Percentiles rank a stretch among this genome's conserved stretches.
phyloP scores from a whole-genome alignment of 305 asterid genomes.

The Fraxinus platypoda region DNA sequence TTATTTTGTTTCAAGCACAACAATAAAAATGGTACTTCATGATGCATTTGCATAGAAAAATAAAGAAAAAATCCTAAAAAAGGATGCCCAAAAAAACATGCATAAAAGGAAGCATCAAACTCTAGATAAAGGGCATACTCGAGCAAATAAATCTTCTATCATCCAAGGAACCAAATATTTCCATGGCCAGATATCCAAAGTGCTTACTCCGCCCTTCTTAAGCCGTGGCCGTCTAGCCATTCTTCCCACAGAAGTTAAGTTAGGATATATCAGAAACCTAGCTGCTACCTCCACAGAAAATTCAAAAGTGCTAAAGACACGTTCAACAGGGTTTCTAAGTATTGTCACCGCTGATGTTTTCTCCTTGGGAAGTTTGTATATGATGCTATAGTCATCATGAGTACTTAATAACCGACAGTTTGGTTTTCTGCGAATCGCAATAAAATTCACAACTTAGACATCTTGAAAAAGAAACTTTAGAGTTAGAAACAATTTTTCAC shows the following conservation, averaged over 20 bases:
- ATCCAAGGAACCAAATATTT: constrained; percentile 97
- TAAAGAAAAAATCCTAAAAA: not conserved
- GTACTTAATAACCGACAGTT: constrained; percentile 80
- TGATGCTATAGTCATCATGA: constrained; percentile 92
- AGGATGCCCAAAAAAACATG: constrained; percentile 3
- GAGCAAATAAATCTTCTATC: constrained; percentile 93
- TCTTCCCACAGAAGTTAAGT: constrained; percentile 73
- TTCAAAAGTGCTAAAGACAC: constrained; percentile 90
- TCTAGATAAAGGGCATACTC: constrained; percentile 53
- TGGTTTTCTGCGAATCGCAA: constrained; percentile 59
- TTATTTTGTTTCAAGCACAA: not conserved
- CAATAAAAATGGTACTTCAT: not conserved
- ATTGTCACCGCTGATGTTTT: constrained; percentile 86
- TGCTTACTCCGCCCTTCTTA: constrained; percentile 62
- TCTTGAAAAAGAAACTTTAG: constrained; percentile 14
- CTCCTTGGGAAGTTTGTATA: constrained; percentile 77
- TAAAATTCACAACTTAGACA: constrained; percentile 13
- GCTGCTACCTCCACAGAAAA: constrained; percentile 97
- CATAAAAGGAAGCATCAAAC: constrained; percentile 11
- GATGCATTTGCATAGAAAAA: constrained; percentile 8
- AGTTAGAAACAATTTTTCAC: not conserved
- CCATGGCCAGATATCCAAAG: constrained; percentile 99
- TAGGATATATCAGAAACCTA: constrained; percentile 86
- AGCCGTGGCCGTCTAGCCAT: constrained; percentile 51
- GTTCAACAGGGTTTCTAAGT: constrained; percentile 89